Evolutionary conservation across 2,329 filamentous ascomycete species (phyloP), one percentile per base, ranked within the genome.

Genomic region (Escovopsis weberi): DNA sequence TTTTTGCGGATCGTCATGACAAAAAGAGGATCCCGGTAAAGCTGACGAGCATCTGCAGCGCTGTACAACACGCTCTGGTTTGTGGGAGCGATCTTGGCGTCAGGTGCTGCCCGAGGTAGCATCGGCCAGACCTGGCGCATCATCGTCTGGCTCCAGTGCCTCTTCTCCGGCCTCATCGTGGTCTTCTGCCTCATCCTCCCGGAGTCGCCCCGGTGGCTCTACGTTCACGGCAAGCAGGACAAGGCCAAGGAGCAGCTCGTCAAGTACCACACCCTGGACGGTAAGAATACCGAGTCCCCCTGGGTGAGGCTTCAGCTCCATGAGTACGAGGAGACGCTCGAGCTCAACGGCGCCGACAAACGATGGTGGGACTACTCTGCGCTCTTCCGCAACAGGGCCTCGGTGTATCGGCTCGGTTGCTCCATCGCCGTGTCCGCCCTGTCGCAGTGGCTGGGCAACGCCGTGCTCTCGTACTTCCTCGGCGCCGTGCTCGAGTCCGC

Each of bases 391-490:
- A 59, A 55, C 50, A 55, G 55, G n/a, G 52, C 61, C 1, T 57
- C 61, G 4, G 49, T 59, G 23, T 68, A 67, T 50, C 62, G 67
- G 26, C 55, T 70, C 7, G 51, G 56, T 28, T 62, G 57, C 45
- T 64, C 62, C 40, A 38, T 51, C 18, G 45, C 55, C 32, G 58
- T 68, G 19, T 57, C 61, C 6, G 59, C 66, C 40, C 68, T 71
- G 41, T 62, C 62, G 4, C 67, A 73, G 53, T 71, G 64, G 63
- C 60, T 64, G 26, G 66, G 61, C 39, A 63, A 64, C 42, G 59
- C 56, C 32, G 61, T 58, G 7, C 48, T 68, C 12, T 68, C 66
- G 6, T 74, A 74, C 54, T 74, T 72, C 55, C 60, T 74, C 18
- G 51, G 49, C 8, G 54, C 68, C 41, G 66, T 75, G 26, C 61